phyloP scores from a whole-genome alignment of 139 green algal species.

The Tetratostichococcus sp. region DNA sequence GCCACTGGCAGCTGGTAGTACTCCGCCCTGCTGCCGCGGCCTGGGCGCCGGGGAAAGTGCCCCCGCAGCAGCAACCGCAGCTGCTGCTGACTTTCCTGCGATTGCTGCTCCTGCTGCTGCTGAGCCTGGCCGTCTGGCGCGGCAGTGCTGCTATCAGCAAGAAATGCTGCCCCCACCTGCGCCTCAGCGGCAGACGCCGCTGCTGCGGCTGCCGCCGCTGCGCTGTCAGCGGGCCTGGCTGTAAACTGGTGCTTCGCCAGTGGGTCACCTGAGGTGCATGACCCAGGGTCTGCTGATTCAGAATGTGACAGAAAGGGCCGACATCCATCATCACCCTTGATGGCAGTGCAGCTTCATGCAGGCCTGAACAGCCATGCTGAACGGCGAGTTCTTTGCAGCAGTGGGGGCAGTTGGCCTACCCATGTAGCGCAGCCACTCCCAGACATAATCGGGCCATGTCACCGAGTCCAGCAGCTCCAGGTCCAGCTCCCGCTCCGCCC shows the following conservation, averaged over 20 bases:
- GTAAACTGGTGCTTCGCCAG: neutral
- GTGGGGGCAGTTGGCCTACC: neutral
- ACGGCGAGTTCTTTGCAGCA: too few species aligned
- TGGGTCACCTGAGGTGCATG: neutral
- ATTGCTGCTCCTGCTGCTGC: too few species aligned
- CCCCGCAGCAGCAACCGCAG: neutral
- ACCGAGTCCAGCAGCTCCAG: conserved; percentile 52
- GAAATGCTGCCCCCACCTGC: too few species aligned
- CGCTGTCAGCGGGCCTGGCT: neutral
- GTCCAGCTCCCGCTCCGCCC: conserved; percentile 29
- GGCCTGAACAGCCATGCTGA: too few species aligned
- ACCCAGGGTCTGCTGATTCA: too few species aligned
- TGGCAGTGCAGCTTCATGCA: too few species aligned
- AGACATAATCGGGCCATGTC: conserved; percentile 73
- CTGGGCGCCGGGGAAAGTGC: neutral
- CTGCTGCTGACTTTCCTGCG: too few species aligned
- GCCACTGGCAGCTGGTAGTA: conserved; percentile 10
- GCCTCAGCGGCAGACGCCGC: neutral
- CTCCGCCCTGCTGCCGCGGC: neutral
- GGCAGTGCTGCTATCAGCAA: too few species aligned
- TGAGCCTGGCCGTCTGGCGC: too few species aligned
- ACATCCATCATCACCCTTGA: too few species aligned
- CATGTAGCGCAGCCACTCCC: conserved; percentile 54
- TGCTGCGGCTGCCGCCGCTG: neutral
- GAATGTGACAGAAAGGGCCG: too few species aligned